Evolutionary conservation across 805 yeast species (phyloP).

Genomic region (Myxozyma neglecta): DNA sequence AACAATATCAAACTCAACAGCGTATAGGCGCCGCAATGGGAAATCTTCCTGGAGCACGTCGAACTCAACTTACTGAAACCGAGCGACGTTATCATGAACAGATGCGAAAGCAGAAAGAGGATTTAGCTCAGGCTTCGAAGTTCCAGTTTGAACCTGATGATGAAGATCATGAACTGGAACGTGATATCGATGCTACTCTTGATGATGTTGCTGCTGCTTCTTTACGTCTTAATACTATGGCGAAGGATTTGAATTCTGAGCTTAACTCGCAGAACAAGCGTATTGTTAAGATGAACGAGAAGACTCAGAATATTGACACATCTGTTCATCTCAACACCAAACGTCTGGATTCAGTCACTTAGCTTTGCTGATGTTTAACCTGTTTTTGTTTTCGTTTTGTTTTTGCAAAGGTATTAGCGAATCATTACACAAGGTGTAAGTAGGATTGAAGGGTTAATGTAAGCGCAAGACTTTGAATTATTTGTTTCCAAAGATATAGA

Average conservation of each 20-base stretch:
- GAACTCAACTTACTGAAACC: slow-evolving; percentile 26
- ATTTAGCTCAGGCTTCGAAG: slow-evolving; percentile 58
- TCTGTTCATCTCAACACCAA: slow-evolving; percentile 76
- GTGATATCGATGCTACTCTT: slow-evolving; percentile 79
- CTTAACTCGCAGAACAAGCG: slow-evolving; percentile 75
- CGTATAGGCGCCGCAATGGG: slow-evolving; percentile 56
- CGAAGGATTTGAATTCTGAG: slow-evolving; percentile 72
- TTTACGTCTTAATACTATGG: slow-evolving; percentile 68
- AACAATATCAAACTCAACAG: slow-evolving; percentile 63
- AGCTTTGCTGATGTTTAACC: slow-evolving; percentile 4
- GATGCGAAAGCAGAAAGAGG: slow-evolving; percentile 54
- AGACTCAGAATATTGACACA: slow-evolving; percentile 80
- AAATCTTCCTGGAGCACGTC: slow-evolving; percentile 31
- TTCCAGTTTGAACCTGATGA: slow-evolving; percentile 86
- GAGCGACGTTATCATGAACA: slow-evolving; percentile 27
- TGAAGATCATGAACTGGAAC: slow-evolving; percentile 91
- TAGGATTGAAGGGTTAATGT: no score
- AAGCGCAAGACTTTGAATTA: no score
- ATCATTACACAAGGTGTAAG: no score
- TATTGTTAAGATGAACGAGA: slow-evolving; percentile 72
- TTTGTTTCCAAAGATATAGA: no score
- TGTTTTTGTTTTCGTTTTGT: background rate
- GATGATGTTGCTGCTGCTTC: slow-evolving; percentile 73
- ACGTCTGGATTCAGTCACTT: slow-evolving; percentile 58
- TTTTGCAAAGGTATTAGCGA: background rate